Percentiles rank a stretch among this genome's conserved stretches.
Conservation (phyloP, 345 rosid species). For the Euphorbia lathyris region DNA sequence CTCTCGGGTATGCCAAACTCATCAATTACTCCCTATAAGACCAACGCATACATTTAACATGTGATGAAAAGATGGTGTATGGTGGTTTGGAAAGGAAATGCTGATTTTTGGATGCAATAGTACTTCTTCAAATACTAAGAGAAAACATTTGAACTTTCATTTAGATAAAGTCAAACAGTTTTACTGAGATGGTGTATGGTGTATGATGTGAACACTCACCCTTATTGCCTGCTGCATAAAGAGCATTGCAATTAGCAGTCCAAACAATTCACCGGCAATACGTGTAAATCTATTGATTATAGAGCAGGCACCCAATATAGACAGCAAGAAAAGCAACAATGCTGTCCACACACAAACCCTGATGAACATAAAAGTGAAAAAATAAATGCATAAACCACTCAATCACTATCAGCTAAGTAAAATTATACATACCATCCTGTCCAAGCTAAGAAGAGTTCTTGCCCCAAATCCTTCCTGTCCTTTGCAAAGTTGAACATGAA, state of each 20-base stretch:
- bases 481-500: conserved; percentile 92
- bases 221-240: conserved; percentile 92
- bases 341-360: conserved; percentile 99
- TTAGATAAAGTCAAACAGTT: conserved; percentile 6
- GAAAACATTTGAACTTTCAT: neutral
- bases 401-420: neutral
- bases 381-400: conserved; percentile 13
- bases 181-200: neutral
- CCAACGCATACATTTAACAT: conserved; percentile 1
- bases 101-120: neutral
- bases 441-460: conserved; percentile 86
- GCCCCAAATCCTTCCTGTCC: conserved; percentile 69
- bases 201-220: conserved; percentile 37
- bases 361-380: conserved; percentile 5
- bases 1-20: conserved; percentile 84
- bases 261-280: conserved; percentile 87
- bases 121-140: neutral
- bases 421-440: conserved; percentile 68
- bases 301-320: conserved; percentile 84
- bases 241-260: conserved; percentile 89
- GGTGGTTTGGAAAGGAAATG: neutral
- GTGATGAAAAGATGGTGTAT: neutral
- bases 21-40: conserved; percentile 66
- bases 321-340: conserved; percentile 73
- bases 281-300: conserved; percentile 94